Conservation (phyloP, 331 rosid genomes). For the Dryas integrifolia region DNA sequence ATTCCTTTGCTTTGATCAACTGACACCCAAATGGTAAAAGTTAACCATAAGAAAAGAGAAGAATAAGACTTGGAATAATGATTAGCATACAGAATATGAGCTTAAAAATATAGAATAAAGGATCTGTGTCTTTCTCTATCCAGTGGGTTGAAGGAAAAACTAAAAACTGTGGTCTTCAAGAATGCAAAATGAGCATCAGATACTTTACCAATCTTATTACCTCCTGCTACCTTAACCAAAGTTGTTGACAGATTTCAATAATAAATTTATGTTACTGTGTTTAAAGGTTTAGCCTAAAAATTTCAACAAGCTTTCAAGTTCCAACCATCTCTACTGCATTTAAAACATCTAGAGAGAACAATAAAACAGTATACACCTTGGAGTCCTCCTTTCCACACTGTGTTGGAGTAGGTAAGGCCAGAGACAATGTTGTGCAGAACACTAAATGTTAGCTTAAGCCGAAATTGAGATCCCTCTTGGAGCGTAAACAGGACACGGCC, state of each 20-base stretch:
- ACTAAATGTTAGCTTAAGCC: constrained; percentile 65
- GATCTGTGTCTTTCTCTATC: background rate
- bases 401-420: constrained; percentile 78
- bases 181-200: background rate
- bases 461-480: constrained; percentile 69
- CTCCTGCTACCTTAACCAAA: background rate
- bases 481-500: constrained; percentile 59
- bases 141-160: background rate
- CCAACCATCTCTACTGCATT: constrained; percentile 6
- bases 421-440: constrained; percentile 92
- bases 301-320: background rate
- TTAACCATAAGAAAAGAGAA: background rate
- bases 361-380: constrained; percentile 45
- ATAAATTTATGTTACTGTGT: background rate
- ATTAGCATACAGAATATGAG: background rate
- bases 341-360: constrained; percentile 5
- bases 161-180: background rate
- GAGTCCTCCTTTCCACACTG: constrained; percentile 86
- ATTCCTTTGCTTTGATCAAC: constrained; percentile 86
- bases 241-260: background rate
- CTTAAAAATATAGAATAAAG: background rate
- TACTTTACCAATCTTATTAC: background rate
- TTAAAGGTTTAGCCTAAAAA: background rate
- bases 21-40: constrained; percentile 27
- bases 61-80: background rate